Evolutionary conservation across 1,139 yeast genomes (phyloP), one percentile per base, ranked within the genome.

Genomic region (Lodderomyces jiufengensis): DNA sequence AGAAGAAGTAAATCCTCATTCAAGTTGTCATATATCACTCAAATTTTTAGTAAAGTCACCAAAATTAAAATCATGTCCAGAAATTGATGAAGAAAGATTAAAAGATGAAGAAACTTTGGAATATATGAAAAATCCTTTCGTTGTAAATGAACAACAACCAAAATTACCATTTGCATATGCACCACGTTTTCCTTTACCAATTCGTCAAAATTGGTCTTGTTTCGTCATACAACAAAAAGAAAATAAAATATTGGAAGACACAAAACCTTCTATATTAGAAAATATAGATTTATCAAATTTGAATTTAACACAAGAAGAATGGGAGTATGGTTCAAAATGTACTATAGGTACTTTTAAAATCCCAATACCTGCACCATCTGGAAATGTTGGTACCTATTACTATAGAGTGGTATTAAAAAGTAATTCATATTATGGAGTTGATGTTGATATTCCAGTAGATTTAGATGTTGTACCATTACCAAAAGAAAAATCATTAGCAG

Each of bases 1-100:
- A 63, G 59, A 65, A 20, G 35, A 36, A 14, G 84, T 92, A 9
- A 76, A 95, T 3, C 95, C 97, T 24, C 59, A 65, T 32, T 77
- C 97, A 2, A 76, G 74, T 41, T 79, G 87, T 9, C 90, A 86
- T 55, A 65, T 94, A 43, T 78, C 80, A 21, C 49, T 94, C 28
- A 87, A 87, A 57, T 83, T 85, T 43, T 62, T 86, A 32, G 78
- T 86, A 27, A 80, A 82, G 50, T 84, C 95, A 2, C 79, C 88
- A 12, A 63, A 60, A 37, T 82, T 79, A 37, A 81, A 80, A 54
- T 76, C 81, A 13, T 61, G 70, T 46, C 78, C 82, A 2, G 76
- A 75, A 9, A 57, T 69, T 32, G 54, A 62, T 7, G 69, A 65
- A 24, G 57, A 59, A 33, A 59, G 61, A 40, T 52, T 66, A 34